Conservation (phyloP, 495 filamentous ascomycete species). For the Xylaria telfairii region DNA sequence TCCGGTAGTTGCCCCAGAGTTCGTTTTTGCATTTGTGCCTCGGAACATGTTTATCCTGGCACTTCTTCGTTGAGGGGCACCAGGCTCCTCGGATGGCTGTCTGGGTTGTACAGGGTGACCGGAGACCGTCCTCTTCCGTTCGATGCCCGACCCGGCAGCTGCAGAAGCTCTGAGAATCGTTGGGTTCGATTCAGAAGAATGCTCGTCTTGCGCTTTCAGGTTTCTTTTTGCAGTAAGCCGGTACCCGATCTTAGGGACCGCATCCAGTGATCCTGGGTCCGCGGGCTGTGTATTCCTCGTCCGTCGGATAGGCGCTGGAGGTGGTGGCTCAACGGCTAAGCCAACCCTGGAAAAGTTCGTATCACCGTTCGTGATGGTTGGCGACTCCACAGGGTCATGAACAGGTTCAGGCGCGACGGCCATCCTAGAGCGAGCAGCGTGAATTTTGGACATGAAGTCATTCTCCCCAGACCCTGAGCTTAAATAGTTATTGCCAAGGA, state of each 20-base stretch:
- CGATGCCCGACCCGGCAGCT: slow-evolving; percentile 46
- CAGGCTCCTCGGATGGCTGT: slow-evolving; percentile 65
- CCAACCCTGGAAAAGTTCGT: slow-evolving; percentile 42
- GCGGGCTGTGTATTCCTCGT: slow-evolving; percentile 63
- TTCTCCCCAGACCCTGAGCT: slow-evolving; percentile 45
- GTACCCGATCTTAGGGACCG: slow-evolving; percentile 68
- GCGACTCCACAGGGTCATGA: slow-evolving; percentile 49
- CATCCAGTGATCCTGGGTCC: slow-evolving; percentile 60
- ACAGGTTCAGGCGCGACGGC: slow-evolving; percentile 31
- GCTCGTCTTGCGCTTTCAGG: slow-evolving; percentile 53
- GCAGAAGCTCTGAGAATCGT: slow-evolving; percentile 31
- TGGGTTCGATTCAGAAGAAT: slow-evolving; percentile 39
- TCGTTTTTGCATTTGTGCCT: slow-evolving; percentile 58
- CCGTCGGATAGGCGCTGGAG: slow-evolving; percentile 70
- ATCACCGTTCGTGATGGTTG: slow-evolving; percentile 42
- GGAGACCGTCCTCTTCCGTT: slow-evolving; percentile 85
- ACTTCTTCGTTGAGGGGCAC: slow-evolving; percentile 77
- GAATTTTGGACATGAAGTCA: slow-evolving; percentile 50
- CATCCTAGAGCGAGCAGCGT: slow-evolving; percentile 45
- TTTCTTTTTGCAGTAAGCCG: slow-evolving; percentile 56
- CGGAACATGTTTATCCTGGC: slow-evolving; percentile 73
- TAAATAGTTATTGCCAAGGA: slow-evolving; percentile 41
- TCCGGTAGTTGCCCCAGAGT: slow-evolving; percentile 65
- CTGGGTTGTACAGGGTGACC: slow-evolving; percentile 74
- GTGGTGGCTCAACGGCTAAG: slow-evolving; percentile 64